Evolutionary conservation across 176 grass and related monocot species (phyloP), one percentile per base, ranked within the genome.

Genomic region (Cenchrus fungigraminus): DNA sequence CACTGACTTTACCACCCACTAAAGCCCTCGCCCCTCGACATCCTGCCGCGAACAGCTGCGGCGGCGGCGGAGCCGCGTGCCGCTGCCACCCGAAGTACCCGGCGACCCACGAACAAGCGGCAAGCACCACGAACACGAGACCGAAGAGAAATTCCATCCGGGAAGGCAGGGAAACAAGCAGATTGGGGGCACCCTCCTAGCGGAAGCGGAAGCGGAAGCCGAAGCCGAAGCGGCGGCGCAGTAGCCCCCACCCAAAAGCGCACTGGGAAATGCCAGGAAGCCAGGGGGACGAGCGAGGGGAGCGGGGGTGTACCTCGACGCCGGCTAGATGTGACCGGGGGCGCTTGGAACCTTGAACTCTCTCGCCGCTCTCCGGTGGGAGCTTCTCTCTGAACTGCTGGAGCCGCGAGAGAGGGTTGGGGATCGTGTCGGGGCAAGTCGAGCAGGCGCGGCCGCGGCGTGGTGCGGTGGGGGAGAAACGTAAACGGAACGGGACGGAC

Each of bases 361-460:
- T 19, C 20, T 8, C 77, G 59, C 25, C 44, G 60, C 44, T 50
- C 13, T 20, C 61, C 15, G 61, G 28, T 32, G 77, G 25, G 32
- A 29, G 25, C 25, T 17, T 28, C 59, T 19, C 69, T 34, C 69
- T 50, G 70, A 12, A 73, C 28, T 17, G 47, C 45, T 6, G 7
- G 73, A 75, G 73, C 3, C 15, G 45, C n/a, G 44, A 66, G 20
- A 16, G 50, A 17, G 32, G 52, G 15, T 57, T 42, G 43, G 60
- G 77, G 59, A 64, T 64, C 77, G 77, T 31, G 77, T 47, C 42
- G 15, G 8, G 58, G 76, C 60, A 50, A 65, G 61, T 65, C 61
- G 61, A 79, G 45, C 45, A 46, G 61, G 45, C 77, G 46, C 58
- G 44, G 59, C 43, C 76, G 61, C 46, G 15, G 60, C 25, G 45